Base-by-base conservation (phyloP, 108 stramenopile species). In the Conticribra guillardii region DNA sequence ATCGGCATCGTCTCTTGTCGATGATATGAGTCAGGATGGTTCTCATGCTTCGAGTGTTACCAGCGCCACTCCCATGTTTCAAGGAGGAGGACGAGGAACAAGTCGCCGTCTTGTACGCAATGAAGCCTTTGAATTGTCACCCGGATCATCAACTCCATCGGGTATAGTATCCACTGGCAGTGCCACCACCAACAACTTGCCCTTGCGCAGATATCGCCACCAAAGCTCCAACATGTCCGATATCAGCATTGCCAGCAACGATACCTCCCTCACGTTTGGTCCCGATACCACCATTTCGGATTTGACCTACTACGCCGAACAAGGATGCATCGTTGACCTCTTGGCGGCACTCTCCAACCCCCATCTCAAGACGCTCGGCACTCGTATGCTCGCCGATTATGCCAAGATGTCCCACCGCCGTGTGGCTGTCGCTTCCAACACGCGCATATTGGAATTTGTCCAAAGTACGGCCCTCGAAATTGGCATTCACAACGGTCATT, bases 371-470 rank as follows among this genome's bases (percentile, higher is more conserved):
- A 88, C 89, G 4, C 66, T 91, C 18, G 94, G 94, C 47, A 84
- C 88, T 15, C 75, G 94, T 21, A 91, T 95, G 90, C 57, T 95
- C 45, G 94, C 94, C 18, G 91, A 95, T 64, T 95, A 95, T 72
- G 94, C 94, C 64, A 95, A 95, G 69, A 88, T 92, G 88, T 77
- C 94, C 18, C 81, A 87, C 69, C 86, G 94, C 47, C 80, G 94
- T 32, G 89, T 87, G 15, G 94, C 94, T 0, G 91, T 95, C 15
- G 94, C 94, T 8, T 74, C 73, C 70, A 95, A 95, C 56, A 65
- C 86, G 16, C 54, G 78, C 14, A 95, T 95, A 50, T 68, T 95
- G 16, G 89, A 95, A 49, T 95, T 95, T 74, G 85, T 90, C 14
- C 81, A 82, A 54, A 69, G 67, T 14, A 91, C 91, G 22, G 92